Evolutionary conservation across 2,329 filamentous ascomycete genomes (phyloP), one percentile per base, ranked within the genome.

Genomic region (Paramyrothecium roridum): DNA sequence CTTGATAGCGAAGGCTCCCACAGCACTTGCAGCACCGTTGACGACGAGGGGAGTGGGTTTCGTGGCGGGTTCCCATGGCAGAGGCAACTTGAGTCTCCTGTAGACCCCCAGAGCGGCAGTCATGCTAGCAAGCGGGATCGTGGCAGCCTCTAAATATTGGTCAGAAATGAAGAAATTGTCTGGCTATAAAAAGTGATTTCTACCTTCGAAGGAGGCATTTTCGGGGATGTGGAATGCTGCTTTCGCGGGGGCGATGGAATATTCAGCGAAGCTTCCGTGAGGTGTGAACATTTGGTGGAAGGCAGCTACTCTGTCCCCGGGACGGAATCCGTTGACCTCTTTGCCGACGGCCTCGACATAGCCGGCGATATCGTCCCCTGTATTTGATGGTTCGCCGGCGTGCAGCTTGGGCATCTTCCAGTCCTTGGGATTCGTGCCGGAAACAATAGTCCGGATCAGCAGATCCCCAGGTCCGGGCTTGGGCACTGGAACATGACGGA

Each of bases 211-310:
- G 21, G 72, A 75, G 2, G 74, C 73, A n/a, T 73, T 67, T 33
- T 71, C 57, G 0, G 82, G 80, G 19, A 85, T 70, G 60, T 79
- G 79, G 62, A 86, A 85, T 0, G 83, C 85, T 0, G 82, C 82
- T 61, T 81, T 74, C 33, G 76, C 74, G 68, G 74, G 79, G 0
- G 79, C 78, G 12, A 87, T 68, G 3, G 83, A 80, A 59, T 87
- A 88, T 63, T 87, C 84, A 3, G 84, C 85, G 57, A 80, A 88
- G 8, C 74, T 77, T 2, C 85, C 85, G 40, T 75, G 65, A 0
- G 77, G 72, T 1, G 70, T 69, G 47, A 68, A 60, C 76, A 87
- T 85, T 58, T 82, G 71, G 54, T 80, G 78, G 52, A 79, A 79
- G 0, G 75, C 76, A 1, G 74, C 76, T 22, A 81, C 78, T 30